phyloP scores from a whole-genome alignment of 2,329 filamentous ascomycete species.

The Sphaerostilbella broomeana region DNA sequence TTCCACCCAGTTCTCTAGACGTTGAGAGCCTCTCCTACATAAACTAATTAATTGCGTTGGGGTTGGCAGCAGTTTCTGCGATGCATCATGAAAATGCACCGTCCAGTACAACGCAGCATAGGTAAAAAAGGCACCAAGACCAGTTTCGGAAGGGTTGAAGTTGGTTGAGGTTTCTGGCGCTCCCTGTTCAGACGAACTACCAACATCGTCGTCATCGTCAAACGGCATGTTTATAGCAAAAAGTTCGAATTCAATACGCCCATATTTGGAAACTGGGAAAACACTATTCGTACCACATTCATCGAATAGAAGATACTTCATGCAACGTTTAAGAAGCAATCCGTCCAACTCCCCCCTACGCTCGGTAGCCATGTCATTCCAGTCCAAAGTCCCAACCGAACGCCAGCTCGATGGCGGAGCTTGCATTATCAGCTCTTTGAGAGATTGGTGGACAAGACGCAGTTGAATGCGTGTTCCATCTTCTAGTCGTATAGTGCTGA shows the following conservation, averaged over 20 bases:
- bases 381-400: neutral
- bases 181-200: too few species aligned
- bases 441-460: conserved; percentile 12
- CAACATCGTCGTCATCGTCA: neutral
- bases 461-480: conserved; percentile 1
- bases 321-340: conserved; percentile 5
- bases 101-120: conserved; percentile 8
- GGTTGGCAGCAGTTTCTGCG: neutral
- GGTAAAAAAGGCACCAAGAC: conserved; percentile 6
- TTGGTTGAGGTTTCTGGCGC: neutral
- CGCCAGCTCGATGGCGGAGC: conserved; percentile 3
- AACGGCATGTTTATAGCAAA: neutral
- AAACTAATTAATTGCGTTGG: conserved; percentile 1
- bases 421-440: conserved; percentile 9
- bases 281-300: neutral
- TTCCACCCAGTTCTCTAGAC: conserved; percentile 9
- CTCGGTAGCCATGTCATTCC: neutral
- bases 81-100: neutral
- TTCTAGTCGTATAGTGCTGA: neutral
- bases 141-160: conserved; percentile 3
- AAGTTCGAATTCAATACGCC: neutral
- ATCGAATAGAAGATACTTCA: conserved; percentile 8
- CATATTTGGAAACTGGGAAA: neutral
- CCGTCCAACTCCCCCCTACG: conserved; percentile 4
- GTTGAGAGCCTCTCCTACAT: conserved; percentile 1